Conservation (phyloP, 352 stramenopile genomes). For the Blastocystis sp. region DNA sequence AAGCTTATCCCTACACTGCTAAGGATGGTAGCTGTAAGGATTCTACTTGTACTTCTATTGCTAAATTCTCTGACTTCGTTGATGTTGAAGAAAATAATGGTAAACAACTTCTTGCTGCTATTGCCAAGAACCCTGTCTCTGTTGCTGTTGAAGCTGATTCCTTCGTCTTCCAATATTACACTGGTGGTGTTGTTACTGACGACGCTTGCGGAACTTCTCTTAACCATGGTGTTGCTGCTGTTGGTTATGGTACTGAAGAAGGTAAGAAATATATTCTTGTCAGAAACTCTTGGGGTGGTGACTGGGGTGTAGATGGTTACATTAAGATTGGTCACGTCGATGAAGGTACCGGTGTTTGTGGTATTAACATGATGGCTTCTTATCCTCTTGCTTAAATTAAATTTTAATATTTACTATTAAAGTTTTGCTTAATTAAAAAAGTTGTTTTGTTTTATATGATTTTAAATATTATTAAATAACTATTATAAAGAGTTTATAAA, state of each 20-base stretch:
- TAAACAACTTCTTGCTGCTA: constrained; percentile 59
- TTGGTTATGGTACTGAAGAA: constrained; percentile 74
- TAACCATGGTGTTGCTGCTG: constrained; percentile 81
- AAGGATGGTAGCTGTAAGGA: constrained; percentile 46
- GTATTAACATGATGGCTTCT: constrained; percentile 59
- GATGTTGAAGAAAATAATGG: constrained; percentile 62
- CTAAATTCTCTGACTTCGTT: constrained; percentile 58
- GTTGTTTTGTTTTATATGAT: too few species aligned
- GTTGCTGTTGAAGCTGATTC: constrained; percentile 79
- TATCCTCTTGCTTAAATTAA: constrained; percentile 51
- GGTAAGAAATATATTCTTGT: constrained; percentile 73
- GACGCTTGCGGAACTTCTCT: constrained; percentile 63
- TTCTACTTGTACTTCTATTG: constrained; percentile 35
- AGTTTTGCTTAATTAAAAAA: too few species aligned
- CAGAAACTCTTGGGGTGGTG: constrained; percentile 75
- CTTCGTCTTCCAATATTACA: constrained; percentile 85
- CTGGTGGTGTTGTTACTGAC: constrained; percentile 63
- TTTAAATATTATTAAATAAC: too few species aligned
- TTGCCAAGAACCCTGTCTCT: constrained; percentile 71
- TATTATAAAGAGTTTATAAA: too few species aligned
- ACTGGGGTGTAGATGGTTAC: constrained; percentile 74
- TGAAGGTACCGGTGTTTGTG: constrained; percentile 58
- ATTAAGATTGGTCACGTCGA: constrained; percentile 64
- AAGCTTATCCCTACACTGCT: constrained; percentile 72
- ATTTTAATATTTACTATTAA: too few species aligned